A percentile compares a stretch with the other conserved stretches of the same genome.
These are phyloP conservation scores for Bolboschoenoplectus hybrid DNA, from an alignment of 202 grass and related monocot genomes.

Conservation along the genomic window DNA sequence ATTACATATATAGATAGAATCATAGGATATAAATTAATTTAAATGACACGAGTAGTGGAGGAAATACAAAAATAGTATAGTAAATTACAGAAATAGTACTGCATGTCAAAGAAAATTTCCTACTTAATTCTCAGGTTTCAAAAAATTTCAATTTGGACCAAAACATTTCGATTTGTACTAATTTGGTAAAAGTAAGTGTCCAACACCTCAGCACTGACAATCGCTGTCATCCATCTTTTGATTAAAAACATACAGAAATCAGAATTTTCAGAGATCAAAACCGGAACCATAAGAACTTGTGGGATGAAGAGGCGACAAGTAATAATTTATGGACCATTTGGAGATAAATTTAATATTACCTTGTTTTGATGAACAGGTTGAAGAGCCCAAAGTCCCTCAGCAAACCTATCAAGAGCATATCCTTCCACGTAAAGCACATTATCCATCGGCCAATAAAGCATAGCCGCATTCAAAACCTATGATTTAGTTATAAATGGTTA, in stretches of 20 bases:
- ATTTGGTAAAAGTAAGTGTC: too few species aligned
- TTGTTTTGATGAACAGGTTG: slow-evolving; percentile 87
- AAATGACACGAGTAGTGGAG: neutral
- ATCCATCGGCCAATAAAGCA: slow-evolving; percentile 85
- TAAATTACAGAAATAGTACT: neutral
- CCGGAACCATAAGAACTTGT: neutral
- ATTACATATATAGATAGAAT: neutral
- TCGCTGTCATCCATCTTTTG: neutral
- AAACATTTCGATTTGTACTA: too few species aligned
- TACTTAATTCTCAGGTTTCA: neutral
- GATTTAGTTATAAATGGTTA: neutral
- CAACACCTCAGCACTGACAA: neutral
- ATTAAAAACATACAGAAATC: neutral
- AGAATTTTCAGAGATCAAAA: neutral
- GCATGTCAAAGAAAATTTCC: neutral
- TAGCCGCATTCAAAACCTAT: slow-evolving; percentile 87
- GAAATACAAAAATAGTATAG: neutral
- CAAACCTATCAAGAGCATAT: slow-evolving; percentile 82
- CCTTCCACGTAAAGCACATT: slow-evolving; percentile 88
- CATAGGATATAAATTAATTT: neutral
- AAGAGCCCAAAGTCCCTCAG: slow-evolving; percentile 75
- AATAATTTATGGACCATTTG: neutral
- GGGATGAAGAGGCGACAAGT: neutral
- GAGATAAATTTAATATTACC: slow-evolving; percentile 43
- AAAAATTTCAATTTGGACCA: neutral